Evolutionary conservation across 2,329 filamentous ascomycete species (phyloP), one percentile per base, ranked within the genome.

Genomic region (Chaetomiaceae sp.): DNA sequence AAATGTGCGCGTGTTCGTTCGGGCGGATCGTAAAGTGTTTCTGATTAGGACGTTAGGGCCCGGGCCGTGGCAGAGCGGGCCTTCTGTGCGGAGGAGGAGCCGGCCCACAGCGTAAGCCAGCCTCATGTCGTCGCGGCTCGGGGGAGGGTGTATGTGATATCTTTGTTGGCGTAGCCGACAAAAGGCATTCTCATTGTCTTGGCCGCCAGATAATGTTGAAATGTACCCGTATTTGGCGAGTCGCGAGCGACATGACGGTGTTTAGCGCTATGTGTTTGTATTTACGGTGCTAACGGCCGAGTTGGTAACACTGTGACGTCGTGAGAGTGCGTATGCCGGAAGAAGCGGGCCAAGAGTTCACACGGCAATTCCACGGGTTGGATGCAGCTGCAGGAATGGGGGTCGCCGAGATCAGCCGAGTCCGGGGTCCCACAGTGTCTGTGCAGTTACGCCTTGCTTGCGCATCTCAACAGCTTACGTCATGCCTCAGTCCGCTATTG

Each of bases 101-200:
- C 60, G 61, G 47, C 57, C 53, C 9, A 62, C 16, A 21, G 53
- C 38, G 43, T 57, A 44, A 55, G 51, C 53, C 52, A 58, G 44
- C 37, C 58, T 59, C 61, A 63, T 63, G 51, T 56, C 57, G 59
- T 54, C 48, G 56, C 53, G 42, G 43, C 43, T 48, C 33, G 36
- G 33, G 9, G 50, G 43, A 43, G 16, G 33, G 51, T 40, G 9
- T 33, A 34, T 41, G 38, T 29, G 44, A n/a, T 48, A n/a, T 4
- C 18, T 41, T 38, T 53, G 25, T 44, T 45, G 45, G 16, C 18
- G 16, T 45, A 37, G 16, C 29, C 18, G 30, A 45, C 41, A 41
- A 29, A n/a, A 42, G 34, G 51, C 58, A 61, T 59, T 53, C 53
- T 59, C 49, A 32, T 49, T 10, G 53, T 45, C 36, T 34, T 33